Evolutionary conservation across 2,329 filamentous ascomycete species (phyloP).

Genomic region (Fusarium pseudonygamai): DNA sequence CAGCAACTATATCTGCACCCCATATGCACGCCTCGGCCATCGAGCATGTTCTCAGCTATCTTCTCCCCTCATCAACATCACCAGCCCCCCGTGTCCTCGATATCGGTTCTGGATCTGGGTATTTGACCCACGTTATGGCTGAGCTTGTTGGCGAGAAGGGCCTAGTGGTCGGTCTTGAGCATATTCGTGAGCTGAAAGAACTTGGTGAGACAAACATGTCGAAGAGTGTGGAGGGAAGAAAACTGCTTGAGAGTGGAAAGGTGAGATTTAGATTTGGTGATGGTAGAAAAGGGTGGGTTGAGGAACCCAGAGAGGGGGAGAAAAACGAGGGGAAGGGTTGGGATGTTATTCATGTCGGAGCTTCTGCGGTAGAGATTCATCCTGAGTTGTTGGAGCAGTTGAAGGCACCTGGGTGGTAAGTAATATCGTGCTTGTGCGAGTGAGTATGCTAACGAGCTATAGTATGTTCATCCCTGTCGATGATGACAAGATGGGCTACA

Average conservation of each 20-base stretch:
- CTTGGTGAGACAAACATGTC: slow-evolving; percentile 72
- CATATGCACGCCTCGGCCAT: slow-evolving; percentile 69
- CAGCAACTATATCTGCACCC: slow-evolving; percentile 66
- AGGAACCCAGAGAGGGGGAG: slow-evolving; percentile 53
- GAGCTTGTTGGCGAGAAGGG: slow-evolving; percentile 70
- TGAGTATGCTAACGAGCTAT: slow-evolving; percentile 14
- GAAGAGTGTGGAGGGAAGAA: slow-evolving; percentile 67
- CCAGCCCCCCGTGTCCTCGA: slow-evolving; percentile 70
- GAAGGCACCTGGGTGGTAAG: slow-evolving; percentile 74
- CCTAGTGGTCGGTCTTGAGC: slow-evolving; percentile 77
- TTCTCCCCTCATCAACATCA: slow-evolving; percentile 49
- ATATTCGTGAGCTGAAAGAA: slow-evolving; percentile 71
- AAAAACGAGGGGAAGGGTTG: slow-evolving; percentile 68
- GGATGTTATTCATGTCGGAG: slow-evolving; percentile 96
- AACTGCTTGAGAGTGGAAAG: slow-evolving; percentile 69
- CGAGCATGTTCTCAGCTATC: slow-evolving; percentile 58
- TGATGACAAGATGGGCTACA: slow-evolving; percentile 54
- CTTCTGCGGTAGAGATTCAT: slow-evolving; percentile 80
- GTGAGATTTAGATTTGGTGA: slow-evolving; percentile 82
- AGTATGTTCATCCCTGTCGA: slow-evolving; percentile 83
- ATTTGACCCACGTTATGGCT: slow-evolving; percentile 88
- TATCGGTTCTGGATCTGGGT: slow-evolving; percentile 80
- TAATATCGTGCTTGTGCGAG: background rate
- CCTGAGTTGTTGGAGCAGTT: slow-evolving; percentile 79
- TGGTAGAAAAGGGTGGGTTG: slow-evolving; percentile 71